Conservation (phyloP, 1,284 basidiomycete species). For the Chalciporus sp. region DNA sequence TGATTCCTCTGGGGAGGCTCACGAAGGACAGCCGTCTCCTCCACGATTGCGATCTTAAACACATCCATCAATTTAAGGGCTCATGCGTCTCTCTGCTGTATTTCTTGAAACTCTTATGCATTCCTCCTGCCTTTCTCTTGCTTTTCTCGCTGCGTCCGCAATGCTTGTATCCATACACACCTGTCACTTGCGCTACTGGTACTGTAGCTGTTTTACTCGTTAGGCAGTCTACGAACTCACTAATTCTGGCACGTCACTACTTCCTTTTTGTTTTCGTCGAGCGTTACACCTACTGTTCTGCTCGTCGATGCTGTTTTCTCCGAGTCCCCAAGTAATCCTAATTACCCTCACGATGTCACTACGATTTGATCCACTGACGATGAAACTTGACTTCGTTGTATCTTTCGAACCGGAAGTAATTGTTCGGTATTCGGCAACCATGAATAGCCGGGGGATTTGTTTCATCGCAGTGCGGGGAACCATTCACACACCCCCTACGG, state of each 20-base stretch:
- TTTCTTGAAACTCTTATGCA: constrained; percentile 20
- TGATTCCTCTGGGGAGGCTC: constrained; percentile 37
- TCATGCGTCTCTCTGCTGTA: constrained; percentile 3
- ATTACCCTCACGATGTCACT: not conserved
- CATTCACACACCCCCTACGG: not conserved
- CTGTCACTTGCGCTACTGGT: constrained; percentile 27
- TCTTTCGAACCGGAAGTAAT: no score
- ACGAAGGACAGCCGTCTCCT: constrained; percentile 34
- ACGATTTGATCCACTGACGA: not conserved
- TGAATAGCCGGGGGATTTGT: constrained; percentile 6
- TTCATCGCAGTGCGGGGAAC: not conserved
- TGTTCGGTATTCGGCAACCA: not conserved
- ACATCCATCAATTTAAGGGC: not conserved
- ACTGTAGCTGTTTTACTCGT: constrained; percentile 44
- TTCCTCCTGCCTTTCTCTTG: constrained; percentile 1
- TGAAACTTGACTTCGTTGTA: no score
- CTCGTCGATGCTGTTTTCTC: constrained; percentile 1
- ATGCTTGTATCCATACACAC: constrained; percentile 32
- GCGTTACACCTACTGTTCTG: not conserved
- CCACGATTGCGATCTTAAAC: constrained; percentile 23
- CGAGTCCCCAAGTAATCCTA: not conserved
- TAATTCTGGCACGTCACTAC: constrained; percentile 22
- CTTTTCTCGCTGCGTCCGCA: constrained; percentile 3
- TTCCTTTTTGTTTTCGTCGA: constrained; percentile 2
- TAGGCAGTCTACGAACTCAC: constrained; percentile 30